Base-by-base conservation (phyloP, 2,329 filamentous ascomycete species). In the Cercospora citrullina region DNA sequence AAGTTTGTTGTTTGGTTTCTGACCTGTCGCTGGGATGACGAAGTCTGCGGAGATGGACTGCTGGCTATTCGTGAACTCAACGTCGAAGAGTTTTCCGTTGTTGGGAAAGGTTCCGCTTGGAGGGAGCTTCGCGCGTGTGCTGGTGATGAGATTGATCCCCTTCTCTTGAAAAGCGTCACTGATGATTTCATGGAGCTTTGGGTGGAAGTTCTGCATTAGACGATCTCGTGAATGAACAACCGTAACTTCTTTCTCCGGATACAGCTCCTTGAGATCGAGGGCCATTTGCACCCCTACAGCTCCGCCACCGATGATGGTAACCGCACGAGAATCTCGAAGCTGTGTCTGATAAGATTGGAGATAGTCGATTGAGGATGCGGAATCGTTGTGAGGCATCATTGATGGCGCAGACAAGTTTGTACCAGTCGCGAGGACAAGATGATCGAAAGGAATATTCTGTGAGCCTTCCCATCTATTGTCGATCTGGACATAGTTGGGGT, bases 201-300 rank as follows among this genome's bases (percentile, higher is more conserved):
- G 59, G 9, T 83, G 81, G 72, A 84, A 90, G 0, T 82, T 80
- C 65, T 84, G 81, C 83, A 90, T 83, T 1, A 89, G 75, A 0
- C 78, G 79, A 1, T 78, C 75, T 16, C 87, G 79, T 1, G 88
- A 89, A 74, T 90, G 87, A 0, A 90, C 80, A 6, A 90, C 74
- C 0, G 82, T 82, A 9, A 90, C 84, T 0, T 78, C 76, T 76
- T 90, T 90, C 6, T 84, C 81, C 0, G 86, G 86, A 70, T 86
- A 87, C 9, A 79, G 74, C 5, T 81, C 81, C 75, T 88, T 88
- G 9, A 86, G 84, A 72, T 90, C 87, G 0, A 86, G 83, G 0
- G 86, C 87, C 36, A 89, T 77, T 76, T 90, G 86, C 0, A 90
- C 84, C 1, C 88, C 88, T 0, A 87, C 87, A 0, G 88, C 86